These are phyloP conservation scores for Rhizoclosmatium globosum DNA, from an alignment of 192 early-diverging fungal genomes.

Conservation along the genomic window DNA sequence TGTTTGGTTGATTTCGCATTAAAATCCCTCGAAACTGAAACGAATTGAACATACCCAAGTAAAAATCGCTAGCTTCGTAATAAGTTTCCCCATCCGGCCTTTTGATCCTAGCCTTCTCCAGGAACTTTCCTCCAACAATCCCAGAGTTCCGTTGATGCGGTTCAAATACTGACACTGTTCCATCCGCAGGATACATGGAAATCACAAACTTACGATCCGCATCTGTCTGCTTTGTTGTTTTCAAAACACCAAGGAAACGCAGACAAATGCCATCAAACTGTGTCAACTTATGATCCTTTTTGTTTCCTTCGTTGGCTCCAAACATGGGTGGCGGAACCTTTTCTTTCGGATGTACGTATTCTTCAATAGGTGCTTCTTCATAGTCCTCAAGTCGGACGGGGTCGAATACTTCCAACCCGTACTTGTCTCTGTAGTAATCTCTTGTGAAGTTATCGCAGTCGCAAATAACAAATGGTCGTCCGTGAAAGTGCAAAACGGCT, in stretches of 20 bases:
- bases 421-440: slow-evolving; percentile 61
- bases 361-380: slow-evolving; percentile 41
- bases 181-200: slow-evolving; percentile 60
- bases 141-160: slow-evolving; percentile 62
- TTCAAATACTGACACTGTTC: slow-evolving; percentile 67
- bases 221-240: slow-evolving; percentile 57
- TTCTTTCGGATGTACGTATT: slow-evolving; percentile 11
- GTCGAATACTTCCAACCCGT: slow-evolving; percentile 59
- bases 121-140: slow-evolving; percentile 68
- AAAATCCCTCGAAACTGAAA: neutral
- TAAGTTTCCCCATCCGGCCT: slow-evolving; percentile 53
- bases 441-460: slow-evolving; percentile 71
- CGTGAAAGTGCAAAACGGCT: slow-evolving; percentile 64
- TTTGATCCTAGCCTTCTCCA: slow-evolving; percentile 60
- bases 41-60: slow-evolving; percentile 47
- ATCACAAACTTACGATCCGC: slow-evolving; percentile 66
- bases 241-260: slow-evolving; percentile 52
- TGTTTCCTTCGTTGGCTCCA: slow-evolving; percentile 34
- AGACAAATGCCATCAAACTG: slow-evolving; percentile 55
- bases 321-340: slow-evolving; percentile 36
- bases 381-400: slow-evolving; percentile 61
- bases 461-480: slow-evolving; percentile 66
- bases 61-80: slow-evolving; percentile 63
- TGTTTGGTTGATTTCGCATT: slow-evolving; percentile 17
- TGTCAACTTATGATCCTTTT: slow-evolving; percentile 55